phyloP scores from a whole-genome alignment of 768 basidiomycete species.

The Russula earlei region DNA sequence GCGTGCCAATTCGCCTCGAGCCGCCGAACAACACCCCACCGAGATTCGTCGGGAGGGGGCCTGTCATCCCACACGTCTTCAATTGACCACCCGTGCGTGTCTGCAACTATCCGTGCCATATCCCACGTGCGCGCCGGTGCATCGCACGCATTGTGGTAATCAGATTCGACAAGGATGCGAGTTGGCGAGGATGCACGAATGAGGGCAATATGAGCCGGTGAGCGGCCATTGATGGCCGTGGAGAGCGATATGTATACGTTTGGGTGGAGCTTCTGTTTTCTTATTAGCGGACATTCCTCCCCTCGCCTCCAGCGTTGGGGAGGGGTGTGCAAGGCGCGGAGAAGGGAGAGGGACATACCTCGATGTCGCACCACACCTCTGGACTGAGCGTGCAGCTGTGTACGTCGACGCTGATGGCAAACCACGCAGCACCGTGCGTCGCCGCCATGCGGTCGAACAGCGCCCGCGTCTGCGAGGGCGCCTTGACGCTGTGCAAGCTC shows the following conservation, averaged over 20 bases:
- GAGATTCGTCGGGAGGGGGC: slow-evolving; percentile 22
- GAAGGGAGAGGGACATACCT: slow-evolving; percentile 41
- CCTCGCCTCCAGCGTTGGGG: background rate
- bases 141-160: slow-evolving; percentile 58
- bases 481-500: slow-evolving; percentile 83
- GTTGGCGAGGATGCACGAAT: slow-evolving; percentile 52
- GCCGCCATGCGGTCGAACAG: slow-evolving; percentile 50
- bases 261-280: slow-evolving; percentile 47
- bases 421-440: slow-evolving; percentile 50
- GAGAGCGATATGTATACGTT: slow-evolving; percentile 88
- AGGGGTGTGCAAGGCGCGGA: background rate
- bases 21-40: slow-evolving; percentile 58
- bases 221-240: slow-evolving; percentile 72
- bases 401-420: slow-evolving; percentile 69
- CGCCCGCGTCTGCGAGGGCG: slow-evolving; percentile 57
- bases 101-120: slow-evolving; percentile 63
- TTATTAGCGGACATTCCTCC: slow-evolving; percentile 5
- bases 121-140: slow-evolving; percentile 62
- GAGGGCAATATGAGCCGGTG: slow-evolving; percentile 50
- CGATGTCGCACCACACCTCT: slow-evolving; percentile 63
- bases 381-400: slow-evolving; percentile 84
- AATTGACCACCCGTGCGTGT: slow-evolving; percentile 66
- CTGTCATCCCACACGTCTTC: slow-evolving; percentile 40
- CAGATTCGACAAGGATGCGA: slow-evolving; percentile 81
- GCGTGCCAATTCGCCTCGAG: slow-evolving; percentile 63